Evolutionary conservation across 1,139 yeast genomes (phyloP), one percentile per base, ranked within the genome.

Genomic region (Kodamaea sp.): DNA sequence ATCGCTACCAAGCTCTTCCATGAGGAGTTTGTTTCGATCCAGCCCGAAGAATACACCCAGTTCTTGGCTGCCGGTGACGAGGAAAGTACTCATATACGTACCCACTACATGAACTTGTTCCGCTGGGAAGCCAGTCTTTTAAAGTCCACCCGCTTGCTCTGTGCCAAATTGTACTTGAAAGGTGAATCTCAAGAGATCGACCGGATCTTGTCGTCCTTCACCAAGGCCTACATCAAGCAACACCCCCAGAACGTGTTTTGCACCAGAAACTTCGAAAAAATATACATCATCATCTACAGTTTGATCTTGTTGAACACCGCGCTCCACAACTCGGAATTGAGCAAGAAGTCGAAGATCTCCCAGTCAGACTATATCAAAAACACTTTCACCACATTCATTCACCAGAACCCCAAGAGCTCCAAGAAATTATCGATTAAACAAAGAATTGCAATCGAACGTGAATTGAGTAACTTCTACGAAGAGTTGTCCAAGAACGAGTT

Each of bases 151-250:
- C 63, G 92, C 25, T 59, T 60, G 33, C 62, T 88, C 28, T 86
- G 95, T 46, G 70, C 76, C 19, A 76, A 71, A 44, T 55, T 88
- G 18, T 84, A 83, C 55, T 69, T 88, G 50, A 80, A 80, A 49
- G 96, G 95, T 2, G 96, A 88, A 56, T 80, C 94, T 1, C 94
- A 85, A 48, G 87, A 83, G 50, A 76, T 88, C 39, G 96, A 87
- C 58, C 70, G 87, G 29, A 73, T 87, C 15, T 62, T 88, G 39
- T 82, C 83, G 27, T 69, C 83, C 2, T 82, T 86, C 53, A 73
- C 95, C 15, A 73, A 74, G 40, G 73, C 84, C 37, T 88, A 90
- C 46, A 84, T 75, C 57, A 56, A 67, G 55, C 57, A 73, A 66
- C 61, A 72, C 63, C 67, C 80, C 44, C 51, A 54, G 11, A 73